A percentile compares a stretch with the other conserved stretches of the same genome.
phyloP scores from a whole-genome alignment of 345 rosid species.

The Eucalyptus camaldulensis region DNA sequence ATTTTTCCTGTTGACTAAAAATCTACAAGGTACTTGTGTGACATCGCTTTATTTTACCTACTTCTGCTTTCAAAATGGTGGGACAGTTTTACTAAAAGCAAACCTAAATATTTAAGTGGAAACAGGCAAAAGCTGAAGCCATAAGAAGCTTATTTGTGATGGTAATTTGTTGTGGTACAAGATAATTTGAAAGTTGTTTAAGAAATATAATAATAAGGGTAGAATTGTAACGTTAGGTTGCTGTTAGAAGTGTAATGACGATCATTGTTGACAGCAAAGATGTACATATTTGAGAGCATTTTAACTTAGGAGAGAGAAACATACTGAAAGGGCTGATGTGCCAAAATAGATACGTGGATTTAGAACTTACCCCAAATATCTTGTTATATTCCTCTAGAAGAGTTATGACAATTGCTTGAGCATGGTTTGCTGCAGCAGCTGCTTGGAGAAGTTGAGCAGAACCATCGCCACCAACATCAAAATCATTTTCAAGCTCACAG shows the following conservation, averaged over 20 bases:
- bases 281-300: background rate
- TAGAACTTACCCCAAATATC: constrained; percentile 71
- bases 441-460: constrained; percentile 93
- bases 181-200: background rate
- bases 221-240: background rate
- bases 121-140: background rate
- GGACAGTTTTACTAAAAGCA: background rate
- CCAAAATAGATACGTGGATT: background rate
- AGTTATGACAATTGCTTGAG: constrained; percentile 91
- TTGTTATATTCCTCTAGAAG: constrained; percentile 76
- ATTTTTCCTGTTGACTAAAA: background rate
- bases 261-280: background rate
- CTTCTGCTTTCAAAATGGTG: background rate
- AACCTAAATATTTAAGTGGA: background rate
- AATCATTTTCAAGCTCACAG: constrained; percentile 83
- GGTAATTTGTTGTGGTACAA: background rate
- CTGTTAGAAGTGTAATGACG: background rate
- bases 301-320: background rate
- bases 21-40: background rate
- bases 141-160: background rate
- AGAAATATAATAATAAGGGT: too few relatives aligned
- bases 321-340: background rate
- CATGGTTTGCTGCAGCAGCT: constrained; percentile 99
- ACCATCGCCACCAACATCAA: constrained; percentile 93
- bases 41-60: background rate